Percentiles rank a stretch among this genome's conserved stretches.
These are phyloP conservation scores for Fusarium cyanostomum DNA, from an alignment of 2,329 filamentous ascomycete genomes.

Conservation along the genomic window DNA sequence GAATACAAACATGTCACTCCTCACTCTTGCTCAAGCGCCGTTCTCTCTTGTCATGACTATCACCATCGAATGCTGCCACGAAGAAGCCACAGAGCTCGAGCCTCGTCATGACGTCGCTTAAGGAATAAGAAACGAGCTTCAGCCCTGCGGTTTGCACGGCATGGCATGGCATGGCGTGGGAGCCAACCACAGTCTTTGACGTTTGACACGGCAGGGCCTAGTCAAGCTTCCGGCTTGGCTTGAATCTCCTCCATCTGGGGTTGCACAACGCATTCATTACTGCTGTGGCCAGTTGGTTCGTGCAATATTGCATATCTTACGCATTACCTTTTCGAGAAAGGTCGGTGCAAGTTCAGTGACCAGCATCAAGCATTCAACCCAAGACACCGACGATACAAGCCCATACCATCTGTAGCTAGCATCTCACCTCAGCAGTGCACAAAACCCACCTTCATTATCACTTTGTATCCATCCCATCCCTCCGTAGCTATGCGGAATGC, in stretches of 20 bases:
- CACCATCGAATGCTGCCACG: not conserved
- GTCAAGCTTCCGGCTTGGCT: slow-evolving; percentile 8
- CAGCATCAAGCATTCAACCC: no score
- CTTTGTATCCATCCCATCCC: not conserved
- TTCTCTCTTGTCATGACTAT: not conserved
- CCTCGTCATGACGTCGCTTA: slow-evolving; percentile 15
- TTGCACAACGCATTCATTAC: slow-evolving; percentile 7
- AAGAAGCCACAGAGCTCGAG: slow-evolving; percentile 4
- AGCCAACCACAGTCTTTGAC: not conserved
- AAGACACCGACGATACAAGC: not conserved
- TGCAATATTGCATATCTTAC: not conserved
- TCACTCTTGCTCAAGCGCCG: not conserved
- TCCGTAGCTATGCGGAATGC: slow-evolving; percentile 4
- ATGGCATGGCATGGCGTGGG: no score
- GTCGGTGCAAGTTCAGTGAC: no score
- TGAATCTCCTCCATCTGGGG: slow-evolving; percentile 5
- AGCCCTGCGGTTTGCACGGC: slow-evolving; percentile 12
- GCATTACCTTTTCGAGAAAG: not conserved
- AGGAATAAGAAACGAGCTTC: not conserved
- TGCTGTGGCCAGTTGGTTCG: not conserved
- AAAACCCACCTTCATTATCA: not conserved
- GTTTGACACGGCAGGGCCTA: slow-evolving; percentile 1
- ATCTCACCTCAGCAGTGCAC: not conserved
- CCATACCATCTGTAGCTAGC: not conserved
- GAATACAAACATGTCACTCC: slow-evolving; percentile 14